phyloP scores from a whole-genome alignment of 331 rosid genomes.

The Dryas integrifolia region DNA sequence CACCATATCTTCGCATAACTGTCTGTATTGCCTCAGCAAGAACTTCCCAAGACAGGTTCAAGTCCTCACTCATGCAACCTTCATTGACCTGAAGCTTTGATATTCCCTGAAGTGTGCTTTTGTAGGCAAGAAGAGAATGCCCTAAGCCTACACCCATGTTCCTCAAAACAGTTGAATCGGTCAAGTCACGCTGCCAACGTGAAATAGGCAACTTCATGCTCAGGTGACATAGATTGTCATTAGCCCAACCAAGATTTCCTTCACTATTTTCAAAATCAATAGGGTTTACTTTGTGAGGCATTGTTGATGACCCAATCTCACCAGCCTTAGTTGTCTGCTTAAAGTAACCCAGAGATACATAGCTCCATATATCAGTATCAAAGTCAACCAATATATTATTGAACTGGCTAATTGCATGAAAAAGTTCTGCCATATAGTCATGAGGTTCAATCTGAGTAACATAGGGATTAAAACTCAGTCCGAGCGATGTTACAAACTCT shows the following conservation, averaged over 20 bases:
- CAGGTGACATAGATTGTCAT: slow-evolving; percentile 63
- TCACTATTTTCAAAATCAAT: slow-evolving; percentile 96
- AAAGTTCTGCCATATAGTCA: slow-evolving; percentile 90
- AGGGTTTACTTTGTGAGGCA: slow-evolving; percentile 98
- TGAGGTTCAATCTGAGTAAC: slow-evolving; percentile 90
- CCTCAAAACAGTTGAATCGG: slow-evolving; percentile 87
- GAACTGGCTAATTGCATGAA: slow-evolving; percentile 63
- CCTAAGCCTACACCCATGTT: slow-evolving; percentile 83
- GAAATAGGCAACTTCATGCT: slow-evolving; percentile 87
- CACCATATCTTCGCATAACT: slow-evolving; percentile 73
- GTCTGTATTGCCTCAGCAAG: slow-evolving; percentile 46
- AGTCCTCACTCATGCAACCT: slow-evolving; percentile 67
- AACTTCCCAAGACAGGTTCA: slow-evolving; percentile 86
- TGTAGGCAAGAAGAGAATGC: slow-evolving; percentile 87
- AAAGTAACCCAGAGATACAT: slow-evolving; percentile 81
- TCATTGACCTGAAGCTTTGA: slow-evolving; percentile 82
- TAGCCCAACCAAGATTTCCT: slow-evolving; percentile 88
- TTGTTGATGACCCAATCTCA: slow-evolving; percentile 94
- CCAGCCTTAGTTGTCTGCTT: slow-evolving; percentile 86
- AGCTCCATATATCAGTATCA: slow-evolving; percentile 83
- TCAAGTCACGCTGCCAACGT: slow-evolving; percentile 88
- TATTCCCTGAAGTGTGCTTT: slow-evolving; percentile 77
- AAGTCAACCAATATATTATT: slow-evolving; percentile 71
- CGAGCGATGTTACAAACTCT: slow-evolving; percentile 71
- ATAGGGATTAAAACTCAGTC: slow-evolving; percentile 73